Conservation (phyloP, 2,329 filamentous ascomycete species). For the Trichoderma atroviride region DNA sequence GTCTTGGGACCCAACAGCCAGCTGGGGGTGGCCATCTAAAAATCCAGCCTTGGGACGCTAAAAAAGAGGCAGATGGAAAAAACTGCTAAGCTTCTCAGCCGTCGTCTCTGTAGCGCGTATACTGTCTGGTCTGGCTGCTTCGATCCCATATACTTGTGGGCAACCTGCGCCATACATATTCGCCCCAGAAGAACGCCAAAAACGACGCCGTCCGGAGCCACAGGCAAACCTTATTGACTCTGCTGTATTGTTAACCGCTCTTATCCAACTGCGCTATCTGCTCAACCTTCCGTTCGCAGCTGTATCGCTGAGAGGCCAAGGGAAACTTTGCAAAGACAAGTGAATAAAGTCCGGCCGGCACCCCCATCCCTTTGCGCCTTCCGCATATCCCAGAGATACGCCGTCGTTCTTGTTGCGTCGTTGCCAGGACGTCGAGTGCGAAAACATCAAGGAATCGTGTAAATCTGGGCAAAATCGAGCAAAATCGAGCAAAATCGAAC, state of each 20-base stretch:
- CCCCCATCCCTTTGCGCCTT: not conserved
- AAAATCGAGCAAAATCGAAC: too few species aligned
- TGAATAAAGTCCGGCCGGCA: not conserved
- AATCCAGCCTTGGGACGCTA: slow-evolving; percentile 27
- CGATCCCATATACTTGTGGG: slow-evolving; percentile 15
- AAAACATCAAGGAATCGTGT: not conserved
- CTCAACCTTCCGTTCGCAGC: not conserved
- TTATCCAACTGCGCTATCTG: not conserved
- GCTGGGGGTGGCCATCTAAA: slow-evolving; percentile 19
- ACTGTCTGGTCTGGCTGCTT: not conserved
- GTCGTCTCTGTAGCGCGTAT: slow-evolving; percentile 3
- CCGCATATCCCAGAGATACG: not conserved
- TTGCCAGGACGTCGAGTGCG: not conserved
- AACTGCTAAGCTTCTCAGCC: slow-evolving; percentile 11
- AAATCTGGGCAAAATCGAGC: not conserved
- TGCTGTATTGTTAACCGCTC: slow-evolving; percentile 14
- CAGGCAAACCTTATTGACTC: slow-evolving; percentile 27
- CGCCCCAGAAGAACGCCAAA: slow-evolving; percentile 16
- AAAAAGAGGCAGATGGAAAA: slow-evolving; percentile 8
- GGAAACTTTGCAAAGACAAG: slow-evolving; percentile 1
- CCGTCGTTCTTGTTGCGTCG: not conserved
- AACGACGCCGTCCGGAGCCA: slow-evolving; percentile 24
- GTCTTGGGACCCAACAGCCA: slow-evolving; percentile 16
- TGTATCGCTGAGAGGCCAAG: slow-evolving; percentile 1
- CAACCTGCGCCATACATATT: slow-evolving; percentile 20